Evolutionary conservation across 495 filamentous ascomycete species (phyloP), one percentile per base, ranked within the genome.

Genomic region (Physcia stellaris): DNA sequence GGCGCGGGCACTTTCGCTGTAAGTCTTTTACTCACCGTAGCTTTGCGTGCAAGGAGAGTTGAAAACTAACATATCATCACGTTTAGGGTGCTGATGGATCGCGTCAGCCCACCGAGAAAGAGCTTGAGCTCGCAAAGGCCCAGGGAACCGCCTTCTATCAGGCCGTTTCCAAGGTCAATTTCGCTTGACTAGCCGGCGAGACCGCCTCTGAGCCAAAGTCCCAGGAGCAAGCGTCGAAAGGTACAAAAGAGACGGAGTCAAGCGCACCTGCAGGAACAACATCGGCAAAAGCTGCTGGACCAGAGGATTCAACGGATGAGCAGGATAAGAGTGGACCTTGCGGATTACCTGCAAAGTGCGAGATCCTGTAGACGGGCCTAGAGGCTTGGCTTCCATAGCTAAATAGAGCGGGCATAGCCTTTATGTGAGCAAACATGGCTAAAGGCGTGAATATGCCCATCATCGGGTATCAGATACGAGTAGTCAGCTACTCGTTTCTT

Each of bases 1-100:
- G 90, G 90, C 51, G 88, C 90, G 24, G 90, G 90, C 56, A 94
- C 90, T 35, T 87, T 94, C 51, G 67, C 88, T 42, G 79, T 76
- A 68, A 60, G 73, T 56, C 40, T 2, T 24, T 34, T 29, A 5
- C 15, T 12, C 20, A 9, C n/a, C 20, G 27, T 26, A 38, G 10
- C n/a, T n/a, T 27, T 11, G n/a, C 32, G 6, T 22, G 1, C 18
- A 15, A 35, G 26, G 4, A 23, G 26, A 10, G 9, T n/a, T n/a
- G 2, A 26, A 19, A 20, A 45, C 28, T 46, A 24, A 40, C n/a
- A 20, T 20, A 21, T 37, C 2, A 55, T 33, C 16, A 11, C 7
- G 18, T 22, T 11, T 16, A 46, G 62, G 75, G 59, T 41, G 61
- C 57, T 43, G 80, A 92, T 36, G 90, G 90, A 49, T 80, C 79